phyloP scores from a whole-genome alignment of 2,329 filamentous ascomycete genomes.

The Myriosclerotinia curreyana region DNA sequence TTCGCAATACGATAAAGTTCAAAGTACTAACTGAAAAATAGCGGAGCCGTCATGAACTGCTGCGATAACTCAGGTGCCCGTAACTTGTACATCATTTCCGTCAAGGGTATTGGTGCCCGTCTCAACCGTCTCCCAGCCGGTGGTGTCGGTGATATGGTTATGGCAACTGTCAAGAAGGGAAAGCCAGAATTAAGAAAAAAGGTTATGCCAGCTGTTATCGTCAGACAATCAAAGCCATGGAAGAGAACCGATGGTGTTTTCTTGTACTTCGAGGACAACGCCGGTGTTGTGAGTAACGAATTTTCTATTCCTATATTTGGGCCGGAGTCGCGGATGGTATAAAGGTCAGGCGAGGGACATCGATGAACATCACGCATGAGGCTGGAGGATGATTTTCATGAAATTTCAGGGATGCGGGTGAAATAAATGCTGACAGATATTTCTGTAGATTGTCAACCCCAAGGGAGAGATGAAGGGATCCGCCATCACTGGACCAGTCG shows the following conservation, averaged over 20 bases:
- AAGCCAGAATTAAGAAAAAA: constrained; percentile 99
- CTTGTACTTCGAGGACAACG: constrained; percentile 99
- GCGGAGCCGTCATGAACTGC: constrained; percentile 99
- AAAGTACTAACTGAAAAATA: constrained; percentile 42
- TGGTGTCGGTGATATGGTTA: constrained; percentile 99
- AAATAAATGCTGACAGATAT: constrained; percentile 41
- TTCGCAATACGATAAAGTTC: constrained; percentile 6
- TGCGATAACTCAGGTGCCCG: constrained; percentile 98
- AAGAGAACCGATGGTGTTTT: constrained; percentile 97
- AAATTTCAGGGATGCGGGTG: background rate
- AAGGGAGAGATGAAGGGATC: constrained; percentile 99
- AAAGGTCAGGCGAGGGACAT: constrained; percentile 1
- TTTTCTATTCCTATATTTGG: constrained; percentile 21
- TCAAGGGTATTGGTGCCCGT: constrained; percentile 97
- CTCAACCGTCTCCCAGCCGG: constrained; percentile 96
- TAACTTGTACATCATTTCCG: constrained; percentile 99
- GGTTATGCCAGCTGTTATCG: constrained; percentile 99
- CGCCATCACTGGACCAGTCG: constrained; percentile 97
- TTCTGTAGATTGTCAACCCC: constrained; percentile 89
- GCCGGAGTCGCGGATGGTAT: background rate
- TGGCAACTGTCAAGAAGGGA: constrained; percentile 99
- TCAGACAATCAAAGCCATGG: constrained; percentile 99
- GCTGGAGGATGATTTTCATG: background rate
- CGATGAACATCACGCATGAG: background rate
- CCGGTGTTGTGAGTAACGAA: constrained; percentile 78